Conservation (phyloP, 2,329 filamentous ascomycete genomes). For the Colletotrichum sp. region DNA sequence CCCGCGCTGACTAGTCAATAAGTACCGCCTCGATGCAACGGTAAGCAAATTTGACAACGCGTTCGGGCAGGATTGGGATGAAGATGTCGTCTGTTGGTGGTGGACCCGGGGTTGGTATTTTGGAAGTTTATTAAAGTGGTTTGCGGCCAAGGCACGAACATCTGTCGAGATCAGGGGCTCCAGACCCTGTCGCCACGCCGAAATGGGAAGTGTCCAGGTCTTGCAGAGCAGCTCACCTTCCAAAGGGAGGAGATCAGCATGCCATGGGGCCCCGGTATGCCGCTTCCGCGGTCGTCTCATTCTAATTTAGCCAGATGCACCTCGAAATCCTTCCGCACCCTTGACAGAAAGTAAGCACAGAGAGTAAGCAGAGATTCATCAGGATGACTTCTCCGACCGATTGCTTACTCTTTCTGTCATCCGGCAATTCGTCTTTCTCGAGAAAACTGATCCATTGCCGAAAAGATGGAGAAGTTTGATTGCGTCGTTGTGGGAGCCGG, state of each 20-base stretch:
- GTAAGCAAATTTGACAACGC: neutral
- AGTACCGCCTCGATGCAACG: neutral
- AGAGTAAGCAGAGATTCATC: neutral
- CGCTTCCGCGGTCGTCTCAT: neutral
- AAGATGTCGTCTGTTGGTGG: neutral
- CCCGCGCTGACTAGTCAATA: neutral
- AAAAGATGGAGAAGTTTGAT: conserved; percentile 46
- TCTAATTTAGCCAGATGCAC: neutral
- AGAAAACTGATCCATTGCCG: neutral
- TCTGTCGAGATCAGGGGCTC: neutral
- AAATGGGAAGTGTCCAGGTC: neutral
- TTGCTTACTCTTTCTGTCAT: neutral
- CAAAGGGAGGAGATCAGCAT: neutral
- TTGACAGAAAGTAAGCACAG: neutral
- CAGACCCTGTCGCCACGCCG: neutral
- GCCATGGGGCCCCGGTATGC: neutral
- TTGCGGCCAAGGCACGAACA: neutral
- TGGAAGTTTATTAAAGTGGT: neutral
- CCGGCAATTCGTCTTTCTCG: neutral
- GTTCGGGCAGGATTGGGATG: neutral
- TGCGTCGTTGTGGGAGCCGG: conserved; percentile 58
- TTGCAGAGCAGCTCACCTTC: neutral
- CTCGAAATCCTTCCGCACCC: neutral
- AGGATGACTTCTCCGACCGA: neutral
- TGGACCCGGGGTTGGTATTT: neutral